Base-by-base conservation (phyloP, 805 yeast genomes). In the Priceomyces castillae region DNA sequence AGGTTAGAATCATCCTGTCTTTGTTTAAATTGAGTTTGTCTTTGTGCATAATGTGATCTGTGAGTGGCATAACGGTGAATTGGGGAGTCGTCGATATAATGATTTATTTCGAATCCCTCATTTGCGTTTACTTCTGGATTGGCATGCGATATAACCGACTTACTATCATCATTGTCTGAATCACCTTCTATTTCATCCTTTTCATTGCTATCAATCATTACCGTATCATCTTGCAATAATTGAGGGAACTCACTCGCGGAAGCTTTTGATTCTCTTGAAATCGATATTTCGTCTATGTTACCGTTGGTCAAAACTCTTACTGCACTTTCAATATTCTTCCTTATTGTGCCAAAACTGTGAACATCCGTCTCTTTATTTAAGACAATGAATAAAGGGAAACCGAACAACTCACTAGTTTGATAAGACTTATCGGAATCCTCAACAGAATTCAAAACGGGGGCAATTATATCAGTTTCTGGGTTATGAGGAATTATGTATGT, bases 301-400 rank as follows among this genome's bases (percentile, higher is more conserved):
- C 48, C 50, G 10, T 47, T 55, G 2, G 67, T 50, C 34, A 69
- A 53, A 3, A 58, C 33, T 19, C 55, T 60, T 1, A 48, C 57
- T 1, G 46, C 61, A 30, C 64, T 62, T 42, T 82, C 81, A 22
- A 89, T 52, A 52, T 84, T 85, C 17, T 59, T 57, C 49, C 84
- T 65, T 6, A 90, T 80, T 1, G 61, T 54, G 4, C 83, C 84
- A 55, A 77, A 81, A 18, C 87, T 81, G 2, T 55, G 53, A 4
- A 73, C 60, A 30, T 86, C 92, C 2, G 50, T 44, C 1, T 69
- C 71, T 28, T 69, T 67, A 1, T 73, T 57, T 41, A 89, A 54
- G 0, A 81, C 73, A 22, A 90, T 69, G 51, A 90, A 82, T 52
- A 88, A 80, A 2, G 98, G 98, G 1, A 82, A 59, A 1, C 90